These are phyloP conservation scores for Suillus decipiens DNA, from an alignment of 768 basidiomycete genomes.

Conservation along the genomic window DNA sequence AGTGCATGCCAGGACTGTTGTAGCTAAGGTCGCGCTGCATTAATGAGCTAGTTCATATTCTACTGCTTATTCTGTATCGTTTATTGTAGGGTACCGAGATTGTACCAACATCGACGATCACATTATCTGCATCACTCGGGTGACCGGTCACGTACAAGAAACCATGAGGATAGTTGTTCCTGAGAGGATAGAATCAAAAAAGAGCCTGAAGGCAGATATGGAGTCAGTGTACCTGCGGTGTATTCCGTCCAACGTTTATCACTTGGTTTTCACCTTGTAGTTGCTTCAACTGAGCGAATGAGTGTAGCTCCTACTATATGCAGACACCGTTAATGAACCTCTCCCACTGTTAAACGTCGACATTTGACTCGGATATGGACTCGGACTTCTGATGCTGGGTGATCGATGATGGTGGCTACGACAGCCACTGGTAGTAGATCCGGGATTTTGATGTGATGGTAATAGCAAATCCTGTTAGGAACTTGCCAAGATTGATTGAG, in stretches of 20 bases:
- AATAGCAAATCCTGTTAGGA: too few species aligned
- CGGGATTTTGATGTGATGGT: too few species aligned
- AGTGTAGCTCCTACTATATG: too few species aligned
- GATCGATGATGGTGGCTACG: too few species aligned
- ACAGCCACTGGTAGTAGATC: too few species aligned
- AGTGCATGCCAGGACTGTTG: not conserved
- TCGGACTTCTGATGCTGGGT: not conserved
- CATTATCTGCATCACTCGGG: slow-evolving; percentile 77
- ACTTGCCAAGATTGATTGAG: too few species aligned
- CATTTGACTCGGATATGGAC: too few species aligned
- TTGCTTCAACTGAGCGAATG: too few species aligned
- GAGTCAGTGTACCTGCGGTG: slow-evolving; percentile 47
- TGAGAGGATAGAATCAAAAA: slow-evolving; percentile 32
- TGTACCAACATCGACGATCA: slow-evolving; percentile 94
- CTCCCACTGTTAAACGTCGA: too few species aligned
- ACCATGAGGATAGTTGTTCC: slow-evolving; percentile 71
- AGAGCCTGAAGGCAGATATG: not conserved
- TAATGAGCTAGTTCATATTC: slow-evolving; percentile 74
- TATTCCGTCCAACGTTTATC: slow-evolving; percentile 38
- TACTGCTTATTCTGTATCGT: slow-evolving; percentile 93
- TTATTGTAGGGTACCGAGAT: slow-evolving; percentile 61
- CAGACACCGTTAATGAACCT: too few species aligned
- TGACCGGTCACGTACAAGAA: slow-evolving; percentile 95
- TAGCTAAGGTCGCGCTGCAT: slow-evolving; percentile 47
- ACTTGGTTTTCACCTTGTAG: too few species aligned